Evolutionary conservation across 108 stramenopile genomes (phyloP).

Genomic region (Aureococcus anophagefferens): DNA sequence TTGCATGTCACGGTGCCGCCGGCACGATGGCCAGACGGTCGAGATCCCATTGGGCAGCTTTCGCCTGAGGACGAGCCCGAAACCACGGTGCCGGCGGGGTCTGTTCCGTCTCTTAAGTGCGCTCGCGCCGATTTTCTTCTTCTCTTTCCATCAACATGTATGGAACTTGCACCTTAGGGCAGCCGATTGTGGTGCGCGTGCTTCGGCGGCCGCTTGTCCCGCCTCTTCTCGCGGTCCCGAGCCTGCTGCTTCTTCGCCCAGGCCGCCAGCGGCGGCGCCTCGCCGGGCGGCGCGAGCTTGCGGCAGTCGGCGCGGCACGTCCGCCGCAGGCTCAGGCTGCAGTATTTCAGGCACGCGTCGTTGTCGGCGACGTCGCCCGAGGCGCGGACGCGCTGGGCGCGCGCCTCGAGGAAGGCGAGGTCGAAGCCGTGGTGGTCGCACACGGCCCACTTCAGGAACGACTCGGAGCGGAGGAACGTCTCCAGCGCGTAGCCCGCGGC

Average conservation of each 20-base stretch:
- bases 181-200: too few relatives aligned
- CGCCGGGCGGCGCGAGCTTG: not conserved
- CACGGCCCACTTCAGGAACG: not conserved
- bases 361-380: not conserved
- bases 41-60: too few relatives aligned
- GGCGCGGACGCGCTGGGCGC: not conserved
- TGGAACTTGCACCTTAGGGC: too few relatives aligned
- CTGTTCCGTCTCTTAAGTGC: too few relatives aligned
- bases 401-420: not conserved
- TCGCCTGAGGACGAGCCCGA: too few relatives aligned
- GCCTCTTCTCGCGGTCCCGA: too few relatives aligned
- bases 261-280: not conserved
- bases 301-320: not conserved
- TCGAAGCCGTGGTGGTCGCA: not conserved
- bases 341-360: not conserved
- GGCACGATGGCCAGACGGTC: too few relatives aligned
- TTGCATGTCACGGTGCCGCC: too few relatives aligned
- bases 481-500: not conserved
- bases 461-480: not conserved
- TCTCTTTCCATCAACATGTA: too few relatives aligned
- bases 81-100: too few relatives aligned
- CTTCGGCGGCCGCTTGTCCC: too few relatives aligned
- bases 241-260: not conserved
- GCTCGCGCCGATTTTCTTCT: too few relatives aligned
- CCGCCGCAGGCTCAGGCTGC: not conserved